A percentile compares a stretch with the other conserved stretches of the same genome.
Conservation (phyloP, 192 early-diverging fungal species). For the Physocladia obscura region DNA sequence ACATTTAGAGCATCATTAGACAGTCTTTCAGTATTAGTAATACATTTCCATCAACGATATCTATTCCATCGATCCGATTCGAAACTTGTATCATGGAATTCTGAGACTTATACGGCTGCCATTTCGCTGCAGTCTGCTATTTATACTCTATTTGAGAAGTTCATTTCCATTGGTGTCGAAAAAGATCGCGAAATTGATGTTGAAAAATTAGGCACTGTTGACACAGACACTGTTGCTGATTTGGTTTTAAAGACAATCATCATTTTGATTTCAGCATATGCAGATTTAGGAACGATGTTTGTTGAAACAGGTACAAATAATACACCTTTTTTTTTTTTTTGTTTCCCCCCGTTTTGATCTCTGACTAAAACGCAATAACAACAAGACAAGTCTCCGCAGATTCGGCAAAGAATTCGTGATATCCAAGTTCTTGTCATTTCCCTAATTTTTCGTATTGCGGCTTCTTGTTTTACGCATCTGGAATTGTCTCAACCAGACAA, state of each 20-base stretch:
- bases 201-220: neutral
- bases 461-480: neutral
- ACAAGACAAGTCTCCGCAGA: slow-evolving; percentile 11
- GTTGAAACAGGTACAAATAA: slow-evolving; percentile 8
- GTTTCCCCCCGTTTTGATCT: no score
- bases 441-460: neutral
- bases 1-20: no score
- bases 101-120: neutral
- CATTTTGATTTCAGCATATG: slow-evolving; percentile 28
- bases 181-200: neutral
- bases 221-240: neutral
- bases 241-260: slow-evolving; percentile 15
- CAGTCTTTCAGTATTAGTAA: no score
- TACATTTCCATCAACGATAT: no score
- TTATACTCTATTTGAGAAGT: slow-evolving; percentile 4
- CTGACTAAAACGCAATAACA: no score
- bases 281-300: slow-evolving; percentile 33
- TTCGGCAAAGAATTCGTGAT: slow-evolving; percentile 9
- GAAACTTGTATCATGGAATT: no score
- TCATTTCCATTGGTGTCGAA: neutral
- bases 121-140: neutral
- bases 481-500: neutral
- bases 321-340: no score
- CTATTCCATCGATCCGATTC: no score
- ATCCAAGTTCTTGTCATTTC: slow-evolving; percentile 10